These are phyloP conservation scores for Carex scoparia DNA, from an alignment of 176 grass and related monocot genomes.

Conservation along the genomic window DNA sequence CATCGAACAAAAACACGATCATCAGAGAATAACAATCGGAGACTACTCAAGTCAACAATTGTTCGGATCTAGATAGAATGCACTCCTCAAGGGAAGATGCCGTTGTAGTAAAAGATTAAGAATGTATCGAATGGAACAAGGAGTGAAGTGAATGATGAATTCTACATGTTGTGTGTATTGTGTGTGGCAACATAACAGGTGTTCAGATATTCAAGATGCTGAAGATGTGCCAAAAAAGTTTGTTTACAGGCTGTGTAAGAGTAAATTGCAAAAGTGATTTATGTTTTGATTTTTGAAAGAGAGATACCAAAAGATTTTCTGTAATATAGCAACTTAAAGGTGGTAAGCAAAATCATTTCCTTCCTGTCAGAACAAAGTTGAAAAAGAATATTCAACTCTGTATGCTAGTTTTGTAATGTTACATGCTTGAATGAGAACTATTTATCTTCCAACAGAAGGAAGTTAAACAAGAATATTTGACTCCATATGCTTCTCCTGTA, in stretches of 20 bases:
- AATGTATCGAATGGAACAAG: constrained; percentile 58
- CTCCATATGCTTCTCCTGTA: background rate
- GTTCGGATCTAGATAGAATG: constrained; percentile 30
- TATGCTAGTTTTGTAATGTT: constrained; percentile 5
- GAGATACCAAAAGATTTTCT: background rate
- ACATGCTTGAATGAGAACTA: background rate
- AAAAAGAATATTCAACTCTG: background rate
- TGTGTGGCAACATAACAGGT: constrained; percentile 78
- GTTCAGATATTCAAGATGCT: constrained; percentile 56
- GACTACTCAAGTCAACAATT: constrained; percentile 46
- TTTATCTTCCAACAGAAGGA: background rate
- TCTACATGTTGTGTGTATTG: constrained; percentile 75
- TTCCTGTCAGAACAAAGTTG: background rate
- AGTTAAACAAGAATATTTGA: background rate
- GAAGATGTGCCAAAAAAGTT: constrained; percentile 55
- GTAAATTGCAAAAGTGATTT: background rate
- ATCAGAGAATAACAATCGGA: background rate
- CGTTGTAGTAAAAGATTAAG: constrained; percentile 27
- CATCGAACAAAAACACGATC: too few relatives aligned
- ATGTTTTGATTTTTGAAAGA: background rate
- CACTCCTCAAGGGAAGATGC: constrained; percentile 37
- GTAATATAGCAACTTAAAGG: background rate
- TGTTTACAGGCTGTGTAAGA: constrained; percentile 54
- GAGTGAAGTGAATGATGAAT: constrained; percentile 56
- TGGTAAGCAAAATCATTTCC: background rate